A percentile compares a stretch with the other conserved stretches of the same genome.
Conservation (phyloP, 148 eudicot species). For the Cornus kousa region DNA sequence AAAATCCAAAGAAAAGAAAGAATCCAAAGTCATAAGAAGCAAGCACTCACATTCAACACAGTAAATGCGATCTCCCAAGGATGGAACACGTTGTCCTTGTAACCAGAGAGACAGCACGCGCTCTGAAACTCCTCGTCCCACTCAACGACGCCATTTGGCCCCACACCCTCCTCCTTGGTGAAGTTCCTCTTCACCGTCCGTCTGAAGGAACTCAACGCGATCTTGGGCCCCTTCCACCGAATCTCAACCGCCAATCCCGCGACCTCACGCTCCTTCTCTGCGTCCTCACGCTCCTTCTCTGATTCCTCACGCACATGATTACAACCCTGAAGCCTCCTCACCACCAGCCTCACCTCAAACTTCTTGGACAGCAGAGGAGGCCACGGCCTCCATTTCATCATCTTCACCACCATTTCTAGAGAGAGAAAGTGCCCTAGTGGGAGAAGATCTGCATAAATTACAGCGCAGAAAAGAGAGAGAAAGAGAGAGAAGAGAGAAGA, state of each 20-base stretch:
- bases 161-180: conserved; percentile 34
- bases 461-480: background rate
- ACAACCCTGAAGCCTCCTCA: conserved; percentile 44
- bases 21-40: background rate
- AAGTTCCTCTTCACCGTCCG: conserved; percentile 53
- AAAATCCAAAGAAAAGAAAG: background rate
- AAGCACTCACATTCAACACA: conserved; percentile 55
- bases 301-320: conserved; percentile 35
- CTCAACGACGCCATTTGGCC: conserved; percentile 46
- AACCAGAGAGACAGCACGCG: conserved; percentile 50
- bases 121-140: conserved; percentile 78
- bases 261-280: conserved; percentile 18
- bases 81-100: conserved; percentile 63
- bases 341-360: conserved; percentile 58
- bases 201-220: conserved; percentile 45
- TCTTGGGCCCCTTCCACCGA: conserved; percentile 80
- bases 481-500: background rate
- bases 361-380: conserved; percentile 58
- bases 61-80: conserved; percentile 89
- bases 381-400: conserved; percentile 84
- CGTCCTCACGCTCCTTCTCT: conserved; percentile 26
- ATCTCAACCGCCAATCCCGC: conserved; percentile 56
- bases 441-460: conserved; percentile 16
- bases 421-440: background rate
- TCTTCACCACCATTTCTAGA: conserved; percentile 63